Percentiles rank a stretch among this genome's conserved stretches.
These are phyloP conservation scores for Colletotrichum salicis DNA, from an alignment of 2,329 filamentous ascomycete genomes.

Conservation along the genomic window DNA sequence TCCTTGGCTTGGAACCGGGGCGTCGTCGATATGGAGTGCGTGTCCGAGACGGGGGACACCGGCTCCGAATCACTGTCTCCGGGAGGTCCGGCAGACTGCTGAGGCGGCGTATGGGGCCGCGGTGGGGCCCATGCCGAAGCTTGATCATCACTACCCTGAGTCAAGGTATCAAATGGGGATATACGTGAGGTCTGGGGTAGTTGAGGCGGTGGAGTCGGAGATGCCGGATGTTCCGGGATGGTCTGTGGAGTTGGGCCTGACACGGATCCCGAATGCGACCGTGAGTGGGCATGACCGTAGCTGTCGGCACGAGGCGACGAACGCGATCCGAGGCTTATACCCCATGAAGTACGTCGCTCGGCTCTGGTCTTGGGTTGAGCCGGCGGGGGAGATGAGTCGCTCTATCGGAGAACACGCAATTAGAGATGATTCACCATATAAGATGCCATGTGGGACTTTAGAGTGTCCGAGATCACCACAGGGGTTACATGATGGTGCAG, in stretches of 20 bases:
- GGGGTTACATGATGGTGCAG: slow-evolving; percentile 40
- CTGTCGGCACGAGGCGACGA: slow-evolving; percentile 42
- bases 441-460: slow-evolving; percentile 30
- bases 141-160: slow-evolving; percentile 29
- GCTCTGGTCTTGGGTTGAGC: slow-evolving; percentile 50
- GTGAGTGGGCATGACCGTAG: slow-evolving; percentile 25
- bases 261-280: slow-evolving; percentile 23
- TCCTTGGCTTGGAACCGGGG: slow-evolving; percentile 9
- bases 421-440: slow-evolving; percentile 35
- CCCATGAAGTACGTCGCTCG: slow-evolving; percentile 58
- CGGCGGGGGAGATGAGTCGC: slow-evolving; percentile 48
- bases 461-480: slow-evolving; percentile 30
- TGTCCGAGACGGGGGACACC: slow-evolving; percentile 47
- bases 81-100: slow-evolving; percentile 37
- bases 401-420: slow-evolving; percentile 47
- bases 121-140: slow-evolving; percentile 36
- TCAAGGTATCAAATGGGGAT: slow-evolving; percentile 38
- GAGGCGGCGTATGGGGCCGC: slow-evolving; percentile 30
- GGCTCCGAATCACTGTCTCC: slow-evolving; percentile 41
- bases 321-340: slow-evolving; percentile 49
- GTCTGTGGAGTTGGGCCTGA: slow-evolving; percentile 23
- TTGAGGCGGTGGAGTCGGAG: slow-evolving; percentile 32
- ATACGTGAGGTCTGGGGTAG: slow-evolving; percentile 38
- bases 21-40: slow-evolving; percentile 37
- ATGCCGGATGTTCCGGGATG: slow-evolving; percentile 30